Conservation (phyloP, 2,329 filamentous ascomycete species). For the Colletotrichum brevisporum region DNA sequence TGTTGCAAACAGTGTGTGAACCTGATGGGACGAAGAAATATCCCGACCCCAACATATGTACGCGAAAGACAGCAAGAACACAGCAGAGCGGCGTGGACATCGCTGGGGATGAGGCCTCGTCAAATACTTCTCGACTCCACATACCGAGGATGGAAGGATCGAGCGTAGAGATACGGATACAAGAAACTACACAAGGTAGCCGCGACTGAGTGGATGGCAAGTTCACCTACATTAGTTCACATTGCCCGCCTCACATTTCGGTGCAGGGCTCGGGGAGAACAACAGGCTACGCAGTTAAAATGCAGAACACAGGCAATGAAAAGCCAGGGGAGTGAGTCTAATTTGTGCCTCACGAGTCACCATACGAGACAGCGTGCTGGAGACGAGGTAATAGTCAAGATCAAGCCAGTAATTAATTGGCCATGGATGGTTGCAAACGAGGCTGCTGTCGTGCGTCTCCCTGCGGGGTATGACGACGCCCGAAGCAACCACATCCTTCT, state of each 20-base stretch:
- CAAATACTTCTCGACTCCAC: conserved; percentile 31
- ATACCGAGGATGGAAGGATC: conserved; percentile 6
- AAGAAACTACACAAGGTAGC: neutral
- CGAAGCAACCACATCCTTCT: conserved; percentile 33
- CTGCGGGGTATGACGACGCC: conserved; percentile 33
- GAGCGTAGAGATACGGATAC: conserved; percentile 2
- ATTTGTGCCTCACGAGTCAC: conserved; percentile 13
- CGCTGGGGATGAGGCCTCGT: conserved; percentile 29
- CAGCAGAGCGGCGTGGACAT: neutral
- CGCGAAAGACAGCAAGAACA: too few relatives aligned
- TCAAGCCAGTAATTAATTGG: conserved; percentile 30
- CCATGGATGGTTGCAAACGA: conserved; percentile 10
- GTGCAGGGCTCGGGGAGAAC: conserved; percentile 14
- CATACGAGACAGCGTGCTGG: neutral
- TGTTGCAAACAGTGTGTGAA: too few relatives aligned
- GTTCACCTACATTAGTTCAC: conserved; percentile 8
- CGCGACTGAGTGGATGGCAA: conserved; percentile 19
- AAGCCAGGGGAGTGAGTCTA: conserved; percentile 20
- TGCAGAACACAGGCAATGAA: conserved; percentile 31
- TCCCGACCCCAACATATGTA: too few relatives aligned
- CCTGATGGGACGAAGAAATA: too few relatives aligned
- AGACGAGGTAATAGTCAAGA: neutral
- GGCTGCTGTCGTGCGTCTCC: conserved; percentile 30
- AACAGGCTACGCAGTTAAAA: conserved; percentile 13
- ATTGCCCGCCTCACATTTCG: conserved; percentile 40